Base-by-base conservation (phyloP, 805 yeast species). In the Danielia reshetovae region DNA sequence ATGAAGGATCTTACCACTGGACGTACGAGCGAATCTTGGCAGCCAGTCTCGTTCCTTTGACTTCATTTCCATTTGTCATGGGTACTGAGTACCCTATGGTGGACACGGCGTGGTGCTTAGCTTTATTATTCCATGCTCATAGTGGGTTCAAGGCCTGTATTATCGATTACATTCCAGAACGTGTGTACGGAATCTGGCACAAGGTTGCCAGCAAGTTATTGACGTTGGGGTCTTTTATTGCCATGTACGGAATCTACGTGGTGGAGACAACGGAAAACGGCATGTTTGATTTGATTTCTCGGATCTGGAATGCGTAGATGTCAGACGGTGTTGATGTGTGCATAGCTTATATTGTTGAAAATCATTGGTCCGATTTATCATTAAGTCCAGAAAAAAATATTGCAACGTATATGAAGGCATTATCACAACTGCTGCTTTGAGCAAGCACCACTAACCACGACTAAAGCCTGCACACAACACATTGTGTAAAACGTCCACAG, bases 1-100 rank as follows among this genome's bases (percentile, higher is more conserved):
- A 69, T 32, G 89, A 87, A 53, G 97, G 97, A 30, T 84, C 94
- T 16, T 74, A 77, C 58, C 97, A 89, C 68, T 90, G 98, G 98
- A 68, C 85, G n/a, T 79, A 81, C 50, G 98, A 90, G 70, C 77
- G 85, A 48, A 52, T 76, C 4, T 64, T 87, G 23, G 72, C 94
- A 3, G 58, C 81, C 12, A 77, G 81, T 8, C 66, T 89, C 57
- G 72, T 87, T 16, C 98, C 98, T 21, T 65, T 90, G 41, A 71
- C 79, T 18, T 72, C 81, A 25, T 65, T 80, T 15, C 96, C 97
- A 15, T 75, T 88, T 46, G 74, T 82, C 24, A 72, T 82, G 30
- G 96, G 95, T 18, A 75, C 81, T 11, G 74, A 75, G 16, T 61
- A 77, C 43, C 82, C 95, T 9, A 65, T 80, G 15, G 55, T 79